Conservation (phyloP, 495 filamentous ascomycete species). For the Aspergillus egyptiacus region DNA sequence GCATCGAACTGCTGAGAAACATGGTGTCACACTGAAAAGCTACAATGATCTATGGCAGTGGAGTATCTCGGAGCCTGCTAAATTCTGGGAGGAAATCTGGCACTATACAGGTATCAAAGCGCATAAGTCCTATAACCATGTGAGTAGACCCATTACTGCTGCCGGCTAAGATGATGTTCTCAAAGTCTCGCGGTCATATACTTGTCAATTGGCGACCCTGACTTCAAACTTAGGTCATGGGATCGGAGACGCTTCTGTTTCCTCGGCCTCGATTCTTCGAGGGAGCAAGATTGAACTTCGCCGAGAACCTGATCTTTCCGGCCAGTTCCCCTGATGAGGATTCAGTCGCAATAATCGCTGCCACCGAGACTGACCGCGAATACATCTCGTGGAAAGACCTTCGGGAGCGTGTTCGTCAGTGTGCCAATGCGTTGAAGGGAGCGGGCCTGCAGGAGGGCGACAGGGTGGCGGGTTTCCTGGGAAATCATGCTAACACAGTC, state of each 20-base stretch:
- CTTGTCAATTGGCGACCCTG: conserved; percentile 11
- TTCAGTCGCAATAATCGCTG: conserved; percentile 61
- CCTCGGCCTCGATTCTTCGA: conserved; percentile 81
- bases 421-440: conserved; percentile 62
- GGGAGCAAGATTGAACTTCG: conserved; percentile 76
- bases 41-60: conserved; percentile 74
- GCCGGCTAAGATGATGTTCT: not conserved
- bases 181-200: not conserved
- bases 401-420: conserved; percentile 66
- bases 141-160: conserved; percentile 29
- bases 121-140: conserved; percentile 55
- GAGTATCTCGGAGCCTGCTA: conserved; percentile 68
- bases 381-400: conserved; percentile 75
- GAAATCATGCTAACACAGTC: conserved; percentile 77
- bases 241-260: conserved; percentile 62
- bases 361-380: conserved; percentile 63
- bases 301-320: conserved; percentile 85
- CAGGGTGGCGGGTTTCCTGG: conserved; percentile 78
- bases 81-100: conserved; percentile 87
- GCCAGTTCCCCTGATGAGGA: conserved; percentile 51
- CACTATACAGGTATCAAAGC: conserved; percentile 67
- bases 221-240: conserved; percentile 55
- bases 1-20: conserved; percentile 58
- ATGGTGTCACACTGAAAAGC: conserved; percentile 52
- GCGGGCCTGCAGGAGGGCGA: conserved; percentile 59